A percentile compares a stretch with the other conserved stretches of the same genome.
Evolutionary conservation across 352 stramenopile species (phyloP).

Genomic region (Pythium pyrilobum): DNA sequence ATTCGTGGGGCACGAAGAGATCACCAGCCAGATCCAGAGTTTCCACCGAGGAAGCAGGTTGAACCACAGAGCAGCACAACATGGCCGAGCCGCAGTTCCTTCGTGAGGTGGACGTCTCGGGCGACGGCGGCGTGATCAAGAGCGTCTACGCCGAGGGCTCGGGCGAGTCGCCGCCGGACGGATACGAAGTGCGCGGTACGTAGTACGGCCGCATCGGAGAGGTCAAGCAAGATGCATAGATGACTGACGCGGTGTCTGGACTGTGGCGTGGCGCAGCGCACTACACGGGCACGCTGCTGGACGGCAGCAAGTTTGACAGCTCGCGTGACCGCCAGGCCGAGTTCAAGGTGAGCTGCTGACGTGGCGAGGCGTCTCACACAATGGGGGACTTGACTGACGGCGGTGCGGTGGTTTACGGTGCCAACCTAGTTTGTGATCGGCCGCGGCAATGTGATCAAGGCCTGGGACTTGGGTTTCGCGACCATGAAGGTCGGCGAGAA

Average conservation of each 20-base stretch:
- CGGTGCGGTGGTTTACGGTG: too few relatives aligned
- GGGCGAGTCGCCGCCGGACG: conserved; percentile 70
- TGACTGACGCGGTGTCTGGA: neutral
- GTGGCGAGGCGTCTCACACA: neutral
- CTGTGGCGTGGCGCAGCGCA: too few relatives aligned
- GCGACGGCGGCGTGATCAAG: conserved; percentile 90
- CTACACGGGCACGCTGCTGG: conserved; percentile 94
- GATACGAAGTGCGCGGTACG: conserved; percentile 79
- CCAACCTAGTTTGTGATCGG: conserved; percentile 65
- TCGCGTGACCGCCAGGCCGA: conserved; percentile 85
- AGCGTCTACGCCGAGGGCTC: conserved; percentile 87
- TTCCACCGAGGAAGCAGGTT: conserved; percentile 7
- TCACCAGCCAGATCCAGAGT: neutral
- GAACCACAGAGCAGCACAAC: neutral
- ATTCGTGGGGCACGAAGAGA: neutral
- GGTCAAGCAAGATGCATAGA: neutral
- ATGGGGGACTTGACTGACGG: neutral
- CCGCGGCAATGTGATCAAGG: conserved; percentile 89
- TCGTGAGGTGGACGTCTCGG: conserved; percentile 62
- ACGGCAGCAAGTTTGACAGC: conserved; percentile 94
- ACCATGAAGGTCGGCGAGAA: conserved; percentile 97
- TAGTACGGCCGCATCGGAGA: neutral
- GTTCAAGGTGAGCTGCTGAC: conserved; percentile 52
- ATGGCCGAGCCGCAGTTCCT: conserved; percentile 20
- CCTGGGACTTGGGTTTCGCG: conserved; percentile 84